Conservation (phyloP, 148 eudicot species). For the Nyssa sinensis region DNA sequence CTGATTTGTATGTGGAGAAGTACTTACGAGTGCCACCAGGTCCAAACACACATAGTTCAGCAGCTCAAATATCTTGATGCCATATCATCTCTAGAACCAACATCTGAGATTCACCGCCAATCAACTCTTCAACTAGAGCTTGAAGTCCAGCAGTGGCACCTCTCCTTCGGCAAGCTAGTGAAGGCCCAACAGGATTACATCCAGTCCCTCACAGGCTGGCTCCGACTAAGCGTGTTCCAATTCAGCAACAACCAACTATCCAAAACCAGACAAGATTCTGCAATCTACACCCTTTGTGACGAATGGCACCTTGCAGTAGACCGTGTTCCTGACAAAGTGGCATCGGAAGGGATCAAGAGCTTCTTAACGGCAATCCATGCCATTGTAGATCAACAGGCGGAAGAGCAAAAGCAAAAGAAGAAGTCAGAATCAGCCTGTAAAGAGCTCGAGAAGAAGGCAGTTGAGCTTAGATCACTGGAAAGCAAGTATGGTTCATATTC, state of each 20-base stretch:
- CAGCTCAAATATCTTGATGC: constrained; percentile 77
- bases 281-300: constrained; percentile 83
- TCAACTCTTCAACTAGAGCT: constrained; percentile 87
- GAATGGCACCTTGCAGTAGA: constrained; percentile 80
- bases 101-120: constrained; percentile 85
- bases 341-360: constrained; percentile 82
- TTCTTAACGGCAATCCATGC: constrained; percentile 61
- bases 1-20: constrained; percentile 94
- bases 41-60: constrained; percentile 86
- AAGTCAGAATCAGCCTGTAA: constrained; percentile 61
- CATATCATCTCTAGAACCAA: constrained; percentile 65
- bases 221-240: constrained; percentile 88
- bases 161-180: constrained; percentile 70
- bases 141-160: constrained; percentile 89
- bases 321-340: constrained; percentile 80
- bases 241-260: constrained; percentile 46
- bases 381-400: constrained; percentile 70
- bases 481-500: constrained; percentile 57
- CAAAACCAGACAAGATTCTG: constrained; percentile 59
- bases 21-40: constrained; percentile 92
- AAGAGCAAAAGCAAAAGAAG: constrained; percentile 82
- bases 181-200: constrained; percentile 74
- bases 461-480: constrained; percentile 57
- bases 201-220: constrained; percentile 87
- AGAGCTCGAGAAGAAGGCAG: constrained; percentile 68